Conservation (phyloP, 31 red algal species). For the Asparagopsis taxiformis region DNA sequence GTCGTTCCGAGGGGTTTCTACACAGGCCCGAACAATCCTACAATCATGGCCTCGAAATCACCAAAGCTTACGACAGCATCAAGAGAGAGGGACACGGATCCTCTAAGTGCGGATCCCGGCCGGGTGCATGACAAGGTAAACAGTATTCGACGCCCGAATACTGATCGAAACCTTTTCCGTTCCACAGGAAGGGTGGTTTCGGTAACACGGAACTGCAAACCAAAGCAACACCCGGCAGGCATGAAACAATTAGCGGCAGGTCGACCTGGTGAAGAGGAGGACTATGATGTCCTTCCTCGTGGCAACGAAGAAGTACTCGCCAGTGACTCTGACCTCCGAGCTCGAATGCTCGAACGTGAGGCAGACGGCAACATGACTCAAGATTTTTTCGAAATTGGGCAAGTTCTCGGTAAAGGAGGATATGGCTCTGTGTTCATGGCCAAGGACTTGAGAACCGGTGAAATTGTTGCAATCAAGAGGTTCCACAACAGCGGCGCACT, state of each 20-base stretch:
- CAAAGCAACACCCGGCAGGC: slow-evolving; percentile 7
- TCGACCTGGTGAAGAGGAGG: slow-evolving; percentile 39
- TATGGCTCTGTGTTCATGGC: slow-evolving; percentile 94
- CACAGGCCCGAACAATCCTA: background rate
- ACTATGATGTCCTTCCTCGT: slow-evolving; percentile 36
- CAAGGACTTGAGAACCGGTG: slow-evolving; percentile 55
- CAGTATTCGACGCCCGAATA: background rate
- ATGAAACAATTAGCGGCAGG: slow-evolving; percentile 49
- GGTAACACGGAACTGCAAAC: slow-evolving; percentile 24
- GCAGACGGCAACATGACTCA: slow-evolving; percentile 66
- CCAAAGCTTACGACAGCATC: slow-evolving; percentile 5
- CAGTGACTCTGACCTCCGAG: slow-evolving; percentile 36
- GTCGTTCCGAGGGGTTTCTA: background rate
- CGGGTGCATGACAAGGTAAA: background rate
- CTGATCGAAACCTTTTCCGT: slow-evolving; percentile 27
- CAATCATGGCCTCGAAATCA: background rate
- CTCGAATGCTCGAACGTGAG: slow-evolving; percentile 54
- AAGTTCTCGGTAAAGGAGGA: slow-evolving; percentile 84
- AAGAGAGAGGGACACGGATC: slow-evolving; percentile 1
- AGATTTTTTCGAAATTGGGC: slow-evolving; percentile 92
- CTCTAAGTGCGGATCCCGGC: background rate
- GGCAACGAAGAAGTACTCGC: slow-evolving; percentile 54
- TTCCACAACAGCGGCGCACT: slow-evolving; percentile 79
- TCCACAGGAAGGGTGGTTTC: slow-evolving; percentile 74
- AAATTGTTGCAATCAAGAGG: slow-evolving; percentile 89